These are phyloP conservation scores for Dioszegia hungarica DNA, from an alignment of 768 basidiomycete species.

Conservation along the genomic window DNA sequence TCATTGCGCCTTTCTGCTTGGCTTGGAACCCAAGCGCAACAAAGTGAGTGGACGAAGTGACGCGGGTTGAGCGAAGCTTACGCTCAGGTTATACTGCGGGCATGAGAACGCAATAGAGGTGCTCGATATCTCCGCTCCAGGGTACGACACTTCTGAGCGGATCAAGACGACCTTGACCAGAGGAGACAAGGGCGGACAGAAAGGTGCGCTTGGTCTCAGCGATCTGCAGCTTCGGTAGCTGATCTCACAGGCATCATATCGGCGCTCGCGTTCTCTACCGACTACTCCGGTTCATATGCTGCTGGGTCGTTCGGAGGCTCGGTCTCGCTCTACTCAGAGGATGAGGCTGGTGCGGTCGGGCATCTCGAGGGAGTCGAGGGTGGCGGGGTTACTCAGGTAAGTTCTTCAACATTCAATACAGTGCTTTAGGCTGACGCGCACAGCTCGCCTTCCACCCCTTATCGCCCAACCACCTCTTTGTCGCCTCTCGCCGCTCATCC, in stretches of 20 bases:
- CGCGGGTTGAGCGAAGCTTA: neutral
- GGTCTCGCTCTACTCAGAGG: constrained; percentile 54
- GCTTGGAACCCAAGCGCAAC: constrained; percentile 67
- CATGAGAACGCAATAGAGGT: constrained; percentile 80
- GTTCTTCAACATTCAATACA: constrained; percentile 50
- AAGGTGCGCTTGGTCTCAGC: constrained; percentile 56
- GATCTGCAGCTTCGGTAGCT: neutral
- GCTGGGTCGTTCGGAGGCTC: constrained; percentile 64
- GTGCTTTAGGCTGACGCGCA: neutral
- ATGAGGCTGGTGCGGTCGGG: constrained; percentile 57
- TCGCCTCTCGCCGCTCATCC: constrained; percentile 66
- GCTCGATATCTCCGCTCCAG: constrained; percentile 70
- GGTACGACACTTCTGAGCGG: constrained; percentile 60
- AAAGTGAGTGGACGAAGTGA: constrained; percentile 53
- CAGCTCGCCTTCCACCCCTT: constrained; percentile 74
- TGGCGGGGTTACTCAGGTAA: constrained; percentile 49
- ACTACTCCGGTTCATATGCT: constrained; percentile 63
- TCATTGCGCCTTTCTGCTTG: constrained; percentile 78
- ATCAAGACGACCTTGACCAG: constrained; percentile 66
- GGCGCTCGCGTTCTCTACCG: constrained; percentile 69
- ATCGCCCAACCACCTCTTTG: constrained; percentile 67
- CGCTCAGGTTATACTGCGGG: constrained; percentile 72
- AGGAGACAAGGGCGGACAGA: constrained; percentile 77
- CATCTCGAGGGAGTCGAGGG: constrained; percentile 58
- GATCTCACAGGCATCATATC: constrained; percentile 69